Conservation (phyloP, 257 asterid species). For the Fraxinus excelsior region DNA sequence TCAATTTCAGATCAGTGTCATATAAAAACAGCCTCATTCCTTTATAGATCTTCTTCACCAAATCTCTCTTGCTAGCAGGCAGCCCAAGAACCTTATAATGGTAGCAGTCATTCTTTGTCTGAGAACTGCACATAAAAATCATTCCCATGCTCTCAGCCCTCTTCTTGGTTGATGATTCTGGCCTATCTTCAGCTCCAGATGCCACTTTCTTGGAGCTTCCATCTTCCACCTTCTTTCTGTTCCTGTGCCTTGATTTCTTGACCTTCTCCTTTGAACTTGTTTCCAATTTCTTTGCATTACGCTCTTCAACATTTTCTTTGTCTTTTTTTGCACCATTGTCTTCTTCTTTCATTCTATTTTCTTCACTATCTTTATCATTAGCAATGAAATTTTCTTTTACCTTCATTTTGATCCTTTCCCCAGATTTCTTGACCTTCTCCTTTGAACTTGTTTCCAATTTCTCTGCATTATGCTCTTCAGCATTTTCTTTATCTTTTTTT, state of each 20-base stretch:
- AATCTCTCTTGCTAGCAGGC: slow-evolving; percentile 77
- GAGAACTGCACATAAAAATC: slow-evolving; percentile 91
- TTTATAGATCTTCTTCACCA: slow-evolving; percentile 68
- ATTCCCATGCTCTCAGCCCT: slow-evolving; percentile 82
- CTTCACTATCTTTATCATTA: no score
- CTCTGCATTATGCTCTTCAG: no score
- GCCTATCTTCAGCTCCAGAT: slow-evolving; percentile 37
- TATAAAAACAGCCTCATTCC: slow-evolving; percentile 90
- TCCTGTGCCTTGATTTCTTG: slow-evolving; percentile 33
- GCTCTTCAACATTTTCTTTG: slow-evolving; percentile 30
- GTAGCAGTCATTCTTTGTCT: slow-evolving; percentile 81
- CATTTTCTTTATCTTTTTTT: slow-evolving; percentile 25
- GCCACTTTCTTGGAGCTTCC: slow-evolving; percentile 39
- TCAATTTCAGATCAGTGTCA: slow-evolving; percentile 70
- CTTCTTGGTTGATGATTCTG: slow-evolving; percentile 50
- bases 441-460: no score
- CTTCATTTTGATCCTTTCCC: no score
- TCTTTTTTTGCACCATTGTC: no score
- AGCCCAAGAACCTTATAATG: slow-evolving; percentile 78
- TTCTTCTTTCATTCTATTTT: no score
- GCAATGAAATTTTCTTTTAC: no score
- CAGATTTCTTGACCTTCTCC: no score
- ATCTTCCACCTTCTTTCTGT: slow-evolving; percentile 22
- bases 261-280: slow-evolving; percentile 38
- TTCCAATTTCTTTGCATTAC: slow-evolving; percentile 39